These are phyloP conservation scores for Saccharomyces hybrid DNA, from an alignment of 1,139 yeast genomes.

Conservation along the genomic window DNA sequence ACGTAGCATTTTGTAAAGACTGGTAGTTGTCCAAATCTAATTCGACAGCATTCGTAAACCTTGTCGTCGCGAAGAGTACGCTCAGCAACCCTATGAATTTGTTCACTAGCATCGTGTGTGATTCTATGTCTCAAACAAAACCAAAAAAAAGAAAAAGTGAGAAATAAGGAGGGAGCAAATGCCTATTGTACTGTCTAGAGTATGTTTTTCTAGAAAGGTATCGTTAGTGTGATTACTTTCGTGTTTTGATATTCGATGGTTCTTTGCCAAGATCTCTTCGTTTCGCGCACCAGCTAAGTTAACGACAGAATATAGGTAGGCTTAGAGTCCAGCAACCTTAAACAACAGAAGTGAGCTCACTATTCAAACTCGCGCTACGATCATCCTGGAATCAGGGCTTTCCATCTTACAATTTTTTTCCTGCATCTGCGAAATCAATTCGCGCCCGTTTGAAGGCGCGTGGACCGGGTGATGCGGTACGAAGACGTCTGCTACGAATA, in stretches of 20 bases:
- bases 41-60: constrained; percentile 23
- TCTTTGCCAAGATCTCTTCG: background rate
- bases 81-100: background rate
- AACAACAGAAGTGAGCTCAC: background rate
- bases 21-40: constrained; percentile 34
- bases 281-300: background rate
- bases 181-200: background rate
- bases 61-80: constrained; percentile 2
- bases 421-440: background rate
- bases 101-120: background rate
- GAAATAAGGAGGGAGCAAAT: background rate
- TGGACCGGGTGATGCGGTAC: background rate
- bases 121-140: background rate
- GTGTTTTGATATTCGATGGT: background rate
- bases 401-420: background rate
- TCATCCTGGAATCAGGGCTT: background rate
- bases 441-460: background rate
- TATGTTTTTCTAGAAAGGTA: background rate
- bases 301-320: background rate
- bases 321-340: background rate
- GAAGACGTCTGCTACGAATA: background rate
- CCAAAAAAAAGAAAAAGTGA: background rate
- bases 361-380: too few relatives aligned
- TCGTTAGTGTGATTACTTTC: background rate
- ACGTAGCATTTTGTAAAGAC: constrained; percentile 45